Evolutionary conservation across 768 basidiomycete species (phyloP), one percentile per base, ranked within the genome.

Genomic region (Nevesoporus exiguus): DNA sequence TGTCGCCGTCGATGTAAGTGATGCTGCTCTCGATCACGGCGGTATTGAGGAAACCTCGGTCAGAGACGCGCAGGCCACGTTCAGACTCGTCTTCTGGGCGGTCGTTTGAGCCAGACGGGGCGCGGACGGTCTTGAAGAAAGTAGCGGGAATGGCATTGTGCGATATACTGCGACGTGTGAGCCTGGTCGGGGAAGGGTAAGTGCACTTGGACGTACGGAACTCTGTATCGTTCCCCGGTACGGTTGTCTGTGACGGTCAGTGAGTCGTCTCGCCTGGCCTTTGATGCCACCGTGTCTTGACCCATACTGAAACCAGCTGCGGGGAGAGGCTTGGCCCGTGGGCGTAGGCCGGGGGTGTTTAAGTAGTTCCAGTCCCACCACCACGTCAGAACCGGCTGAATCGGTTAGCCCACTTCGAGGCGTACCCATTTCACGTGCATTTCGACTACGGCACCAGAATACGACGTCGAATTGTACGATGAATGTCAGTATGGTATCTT

Each of bases 1-100:
- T 86, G 19, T 93, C 90, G 44, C 93, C 93, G 65, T 96, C 93
- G 58, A 96, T 96, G 61, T 85, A 95, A 0, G 93, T 94, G 62
- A 96, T 94, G 62, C 80, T 72, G 59, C 88, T 91, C 60, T 82
- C 74, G 53, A 91, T 79, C 49, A 91, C 88, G 43, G 89, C 88
- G 7, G 90, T 92, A 58, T 92, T 91, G 68, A 91, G 66, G 70
- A 89, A 93, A 14, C 88, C 90, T 70, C 81, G 83, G 73, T 93
- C 90, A 24, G 81, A 73, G 17, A 93, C 83, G 30, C 90, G 82
- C 21, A 94, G 73, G 0, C 92, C 92, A 55, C 85, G 88, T 70
- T 86, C 80, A 0, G 88, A 86, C 73, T 92, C 89, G 69, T 92
- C 86, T 77, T 93, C 90, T 55, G 82, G 80, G 30, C 86, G 77